Base-by-base conservation (phyloP, 192 early-diverging fungal species). In the Coemansia erecta region DNA sequence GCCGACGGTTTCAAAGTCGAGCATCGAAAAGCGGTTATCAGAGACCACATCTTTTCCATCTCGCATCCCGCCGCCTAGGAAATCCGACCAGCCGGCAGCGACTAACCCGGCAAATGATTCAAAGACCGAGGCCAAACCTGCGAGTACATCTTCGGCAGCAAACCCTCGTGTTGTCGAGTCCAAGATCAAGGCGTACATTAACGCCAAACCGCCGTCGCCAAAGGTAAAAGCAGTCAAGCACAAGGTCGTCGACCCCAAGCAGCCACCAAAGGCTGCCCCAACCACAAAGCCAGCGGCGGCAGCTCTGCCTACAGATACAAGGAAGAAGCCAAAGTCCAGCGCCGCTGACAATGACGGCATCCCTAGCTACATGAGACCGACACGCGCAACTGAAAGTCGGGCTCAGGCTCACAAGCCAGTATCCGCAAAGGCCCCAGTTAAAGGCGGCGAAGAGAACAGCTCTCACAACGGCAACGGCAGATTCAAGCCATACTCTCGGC, bases 101-200 rank as follows among this genome's bases (percentile, higher is more conserved):
- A 37, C 35, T 37, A 61, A 18, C 19, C n/a, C 50, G 22, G 41
- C 50, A 45, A 5, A 19, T 14, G 31, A 62, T 18, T n/a, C 54
- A 39, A 54, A 56, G 35, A 37, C 58, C 8, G 41, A 47, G 10
- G 46, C 48, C 18, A 50, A 39, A 39, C 13, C 26, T 0, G 35
- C 35, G 11, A 28, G 3, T 31, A 26, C 35, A 1, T 14, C 21
- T 18, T 12, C 13, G 13, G 40, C 39, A 1, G 10, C 45, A 3
- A 55, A 68, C 28, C 19, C 40, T 11, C 65, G 62, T 24, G 61
- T 59, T 37, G 69, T 78, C 11, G 65, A 78, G 51, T 78, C 75
- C 42, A 78, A 78, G 65, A 4, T 78, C 45, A 78, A 72, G 58
- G 49, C 75, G 31, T 78, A 72, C 24, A 72, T 78, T 45, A 56